Evolutionary conservation across 2,329 filamentous ascomycete species (phyloP).

Genomic region (Atkinsonella hypoxylon): DNA sequence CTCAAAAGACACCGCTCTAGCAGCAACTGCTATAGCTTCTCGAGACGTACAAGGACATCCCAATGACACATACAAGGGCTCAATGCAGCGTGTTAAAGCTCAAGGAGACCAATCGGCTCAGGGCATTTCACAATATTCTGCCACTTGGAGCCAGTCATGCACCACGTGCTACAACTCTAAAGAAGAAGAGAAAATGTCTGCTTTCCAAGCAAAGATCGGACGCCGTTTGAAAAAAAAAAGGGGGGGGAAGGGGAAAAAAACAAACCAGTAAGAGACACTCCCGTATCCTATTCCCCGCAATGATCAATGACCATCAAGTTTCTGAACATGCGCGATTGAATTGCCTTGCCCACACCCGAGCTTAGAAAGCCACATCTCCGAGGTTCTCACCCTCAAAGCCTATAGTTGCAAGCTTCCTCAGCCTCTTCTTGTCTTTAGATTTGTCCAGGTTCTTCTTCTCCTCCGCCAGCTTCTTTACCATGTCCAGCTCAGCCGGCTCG

Average conservation of each 20-base stretch:
- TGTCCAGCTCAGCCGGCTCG: slow-evolving; percentile 49
- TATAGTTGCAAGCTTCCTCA: slow-evolving; percentile 59
- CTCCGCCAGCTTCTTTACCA: slow-evolving; percentile 63
- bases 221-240: background rate
- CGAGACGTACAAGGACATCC: background rate
- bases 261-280: no score
- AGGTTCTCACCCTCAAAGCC: slow-evolving; percentile 83
- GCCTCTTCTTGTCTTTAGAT: slow-evolving; percentile 57
- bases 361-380: slow-evolving; percentile 57
- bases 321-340: no score
- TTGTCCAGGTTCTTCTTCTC: slow-evolving; percentile 59
- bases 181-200: background rate
- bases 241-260: no score
- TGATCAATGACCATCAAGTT: no score
- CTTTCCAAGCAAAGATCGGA: background rate
- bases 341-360: background rate
- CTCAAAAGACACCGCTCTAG: background rate
- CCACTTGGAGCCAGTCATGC: slow-evolving; percentile 14
- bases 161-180: slow-evolving; percentile 1
- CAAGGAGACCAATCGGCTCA: slow-evolving; percentile 6
- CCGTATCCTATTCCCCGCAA: no score
- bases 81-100: background rate
- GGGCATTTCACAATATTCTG: slow-evolving; percentile 57
- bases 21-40: background rate
- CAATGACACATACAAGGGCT: background rate